Evolutionary conservation across 2,329 filamentous ascomycete species (phyloP).

Genomic region (Cytospora piceae): DNA sequence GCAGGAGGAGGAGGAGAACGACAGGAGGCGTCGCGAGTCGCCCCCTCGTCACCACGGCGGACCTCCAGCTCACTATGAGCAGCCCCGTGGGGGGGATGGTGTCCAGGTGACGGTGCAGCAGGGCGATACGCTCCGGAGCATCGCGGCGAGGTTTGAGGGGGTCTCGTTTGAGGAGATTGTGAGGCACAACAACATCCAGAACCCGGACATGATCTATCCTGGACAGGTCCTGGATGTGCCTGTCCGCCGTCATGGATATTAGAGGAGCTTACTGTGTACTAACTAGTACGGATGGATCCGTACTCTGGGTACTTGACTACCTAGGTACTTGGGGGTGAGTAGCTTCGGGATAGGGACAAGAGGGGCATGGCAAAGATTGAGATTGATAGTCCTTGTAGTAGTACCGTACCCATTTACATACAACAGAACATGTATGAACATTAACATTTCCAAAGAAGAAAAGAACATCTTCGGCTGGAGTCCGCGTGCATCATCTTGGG

Average conservation of each 20-base stretch:
- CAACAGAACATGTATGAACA: too few relatives aligned
- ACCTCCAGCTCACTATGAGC: constrained; percentile 10
- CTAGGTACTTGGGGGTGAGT: too few relatives aligned
- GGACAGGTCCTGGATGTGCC: constrained; percentile 46
- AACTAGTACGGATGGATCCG: neutral
- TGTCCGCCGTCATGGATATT: constrained; percentile 34
- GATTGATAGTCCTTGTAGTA: too few relatives aligned
- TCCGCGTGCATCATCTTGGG: too few relatives aligned
- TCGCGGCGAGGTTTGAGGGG: constrained; percentile 40
- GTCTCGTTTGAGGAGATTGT: constrained; percentile 45
- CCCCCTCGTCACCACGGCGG: neutral
- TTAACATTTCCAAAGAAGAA: too few relatives aligned
- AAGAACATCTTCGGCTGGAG: too few relatives aligned
- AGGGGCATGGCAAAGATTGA: too few relatives aligned
- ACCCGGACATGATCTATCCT: constrained; percentile 49
- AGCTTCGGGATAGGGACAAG: too few relatives aligned
- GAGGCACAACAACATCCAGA: constrained; percentile 43
- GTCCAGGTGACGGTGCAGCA: constrained; percentile 43
- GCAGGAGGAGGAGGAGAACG: neutral
- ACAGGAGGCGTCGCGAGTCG: constrained; percentile 21
- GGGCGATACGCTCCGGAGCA: constrained; percentile 47
- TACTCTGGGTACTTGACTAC: too few relatives aligned
- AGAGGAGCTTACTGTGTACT: neutral
- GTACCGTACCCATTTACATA: too few relatives aligned
- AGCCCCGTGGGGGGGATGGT: constrained; percentile 32